A percentile compares a stretch with the other conserved stretches of the same genome.
phyloP scores from a whole-genome alignment of 2,329 filamentous ascomycete species.

The Ophiocordyceps sinensis region DNA sequence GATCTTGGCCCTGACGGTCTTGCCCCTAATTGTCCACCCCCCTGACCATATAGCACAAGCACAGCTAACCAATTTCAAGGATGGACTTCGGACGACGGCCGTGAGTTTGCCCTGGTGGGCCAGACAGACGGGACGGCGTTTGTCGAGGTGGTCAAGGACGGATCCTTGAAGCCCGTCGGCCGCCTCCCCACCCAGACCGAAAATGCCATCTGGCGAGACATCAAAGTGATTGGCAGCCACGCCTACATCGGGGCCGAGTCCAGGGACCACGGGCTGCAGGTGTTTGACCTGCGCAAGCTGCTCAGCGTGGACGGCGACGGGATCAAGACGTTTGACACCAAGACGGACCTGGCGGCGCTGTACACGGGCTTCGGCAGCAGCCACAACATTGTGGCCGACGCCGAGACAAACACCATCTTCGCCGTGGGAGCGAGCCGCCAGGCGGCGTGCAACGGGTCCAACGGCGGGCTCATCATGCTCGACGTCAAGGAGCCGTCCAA shows the following conservation, averaged over 20 bases:
- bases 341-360: conserved; percentile 19
- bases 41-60: too few relatives aligned
- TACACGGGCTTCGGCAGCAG: conserved; percentile 26
- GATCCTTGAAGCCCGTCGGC: conserved; percentile 31
- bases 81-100: conserved; percentile 30
- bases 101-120: conserved; percentile 33
- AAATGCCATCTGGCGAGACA: conserved; percentile 24
- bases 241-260: conserved; percentile 29
- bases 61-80: conserved; percentile 11
- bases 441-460: conserved; percentile 17
- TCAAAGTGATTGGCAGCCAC: conserved; percentile 22
- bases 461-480: conserved; percentile 37
- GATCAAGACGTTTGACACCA: conserved; percentile 17
- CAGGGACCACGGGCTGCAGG: conserved; percentile 39
- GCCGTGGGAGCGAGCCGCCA: conserved; percentile 26
- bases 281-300: conserved; percentile 46
- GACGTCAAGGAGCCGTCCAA: conserved; percentile 27
- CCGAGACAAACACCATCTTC: conserved; percentile 29
- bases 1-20: not conserved
- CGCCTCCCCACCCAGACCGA: conserved; percentile 28
- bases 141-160: conserved; percentile 28
- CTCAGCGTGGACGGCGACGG: conserved; percentile 26
- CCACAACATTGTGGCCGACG: conserved; percentile 36
- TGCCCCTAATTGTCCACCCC: too few relatives aligned
- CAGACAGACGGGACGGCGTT: conserved; percentile 35